A percentile compares a stretch with the other conserved stretches of the same genome.
These are phyloP conservation scores for Fusarium sp. DNA, from an alignment of 2,329 filamentous ascomycete genomes.

Conservation along the genomic window DNA sequence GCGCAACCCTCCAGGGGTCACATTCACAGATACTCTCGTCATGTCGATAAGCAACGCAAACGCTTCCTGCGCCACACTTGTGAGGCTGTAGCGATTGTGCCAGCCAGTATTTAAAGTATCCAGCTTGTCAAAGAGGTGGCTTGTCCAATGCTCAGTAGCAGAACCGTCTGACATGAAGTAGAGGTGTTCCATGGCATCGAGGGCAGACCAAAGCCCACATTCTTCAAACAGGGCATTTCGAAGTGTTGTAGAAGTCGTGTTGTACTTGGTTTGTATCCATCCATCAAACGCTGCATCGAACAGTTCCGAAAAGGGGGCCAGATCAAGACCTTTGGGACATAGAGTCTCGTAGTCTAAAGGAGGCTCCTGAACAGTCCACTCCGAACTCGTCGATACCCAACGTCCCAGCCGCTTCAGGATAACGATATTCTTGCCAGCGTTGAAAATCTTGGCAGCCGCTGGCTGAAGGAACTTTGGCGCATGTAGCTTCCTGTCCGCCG, in stretches of 20 bases:
- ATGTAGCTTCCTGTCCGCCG: constrained; percentile 70
- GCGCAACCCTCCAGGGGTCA: constrained; percentile 55
- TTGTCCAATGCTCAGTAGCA: constrained; percentile 73
- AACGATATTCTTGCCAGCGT: constrained; percentile 87
- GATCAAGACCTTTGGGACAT: constrained; percentile 58
- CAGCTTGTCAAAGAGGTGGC: constrained; percentile 79
- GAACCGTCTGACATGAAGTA: constrained; percentile 84
- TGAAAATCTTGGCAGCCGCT: constrained; percentile 80
- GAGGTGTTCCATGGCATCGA: constrained; percentile 76
- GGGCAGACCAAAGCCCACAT: constrained; percentile 73
- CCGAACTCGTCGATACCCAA: constrained; percentile 53
- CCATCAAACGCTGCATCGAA: constrained; percentile 77
- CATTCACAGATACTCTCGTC: constrained; percentile 72
- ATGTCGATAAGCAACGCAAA: constrained; percentile 71
- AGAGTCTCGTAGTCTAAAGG: constrained; percentile 69
- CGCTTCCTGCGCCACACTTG: constrained; percentile 79
- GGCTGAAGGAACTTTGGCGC: constrained; percentile 81
- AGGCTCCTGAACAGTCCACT: constrained; percentile 52
- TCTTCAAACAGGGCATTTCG: constrained; percentile 74
- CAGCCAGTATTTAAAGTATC: constrained; percentile 72
- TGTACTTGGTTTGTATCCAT: constrained; percentile 84
- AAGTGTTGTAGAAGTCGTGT: constrained; percentile 74
- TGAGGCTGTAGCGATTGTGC: constrained; percentile 86
- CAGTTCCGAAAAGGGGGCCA: constrained; percentile 79
- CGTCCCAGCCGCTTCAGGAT: constrained; percentile 80